A percentile compares a stretch with the other conserved stretches of the same genome.
phyloP scores from a whole-genome alignment of 495 filamentous ascomycete genomes.

The Opeltia flavorubescens region DNA sequence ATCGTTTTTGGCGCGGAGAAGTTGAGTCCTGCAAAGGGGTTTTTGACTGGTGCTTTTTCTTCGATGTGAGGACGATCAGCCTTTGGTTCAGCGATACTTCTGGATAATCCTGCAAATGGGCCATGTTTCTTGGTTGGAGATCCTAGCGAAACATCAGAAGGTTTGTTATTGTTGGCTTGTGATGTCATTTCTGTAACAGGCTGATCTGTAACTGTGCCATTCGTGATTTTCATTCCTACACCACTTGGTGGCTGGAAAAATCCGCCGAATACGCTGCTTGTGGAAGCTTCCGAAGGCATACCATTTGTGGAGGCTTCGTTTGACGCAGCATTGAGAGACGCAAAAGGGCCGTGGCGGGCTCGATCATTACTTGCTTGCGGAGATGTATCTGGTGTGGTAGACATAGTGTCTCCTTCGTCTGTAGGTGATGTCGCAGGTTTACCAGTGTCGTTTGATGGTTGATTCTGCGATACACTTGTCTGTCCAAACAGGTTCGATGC shows the following conservation, averaged over 20 bases:
- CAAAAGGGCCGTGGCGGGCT: constrained; percentile 1
- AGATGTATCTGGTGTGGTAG: constrained; percentile 8
- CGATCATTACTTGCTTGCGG: constrained; percentile 5
- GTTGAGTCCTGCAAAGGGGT: neutral
- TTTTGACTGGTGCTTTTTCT: neutral
- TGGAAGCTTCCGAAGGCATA: neutral
- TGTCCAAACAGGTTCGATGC: constrained; percentile 6
- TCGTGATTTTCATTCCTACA: neutral
- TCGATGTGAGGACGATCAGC: neutral
- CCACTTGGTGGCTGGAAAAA: neutral
- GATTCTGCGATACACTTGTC: neutral
- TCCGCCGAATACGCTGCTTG: neutral
- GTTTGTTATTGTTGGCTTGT: neutral
- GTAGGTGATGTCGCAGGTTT: constrained; percentile 4
- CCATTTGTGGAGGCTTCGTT: neutral
- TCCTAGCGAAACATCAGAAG: neutral
- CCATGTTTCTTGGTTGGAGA: neutral
- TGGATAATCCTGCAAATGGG: neutral
- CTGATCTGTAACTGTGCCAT: neutral
- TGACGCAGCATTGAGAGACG: constrained; percentile 4
- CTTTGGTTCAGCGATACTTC: neutral
- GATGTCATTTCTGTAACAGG: neutral
- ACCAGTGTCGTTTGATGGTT: constrained; percentile 4
- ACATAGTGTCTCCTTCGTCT: constrained; percentile 4
- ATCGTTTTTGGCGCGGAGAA: too few relatives aligned